Percentiles rank a stretch among this genome's conserved stretches.
These are phyloP conservation scores for Russula griseocarnosa DNA, from an alignment of 768 basidiomycete species.

Conservation along the genomic window DNA sequence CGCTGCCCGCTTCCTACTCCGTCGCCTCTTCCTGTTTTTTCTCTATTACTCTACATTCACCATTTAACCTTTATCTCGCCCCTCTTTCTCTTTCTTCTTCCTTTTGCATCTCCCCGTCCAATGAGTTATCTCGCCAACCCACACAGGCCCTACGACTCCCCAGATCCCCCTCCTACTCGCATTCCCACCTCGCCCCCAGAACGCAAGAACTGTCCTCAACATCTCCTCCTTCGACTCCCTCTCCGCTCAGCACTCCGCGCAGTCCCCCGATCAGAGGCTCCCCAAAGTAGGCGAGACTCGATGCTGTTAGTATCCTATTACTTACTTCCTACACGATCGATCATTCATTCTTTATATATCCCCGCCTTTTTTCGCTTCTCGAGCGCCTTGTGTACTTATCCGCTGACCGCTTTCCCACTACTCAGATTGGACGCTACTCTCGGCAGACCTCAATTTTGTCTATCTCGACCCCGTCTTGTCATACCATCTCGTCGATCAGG, in stretches of 20 bases:
- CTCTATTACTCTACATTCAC: conserved; percentile 25
- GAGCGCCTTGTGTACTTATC: conserved; percentile 29
- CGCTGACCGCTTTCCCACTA: conserved; percentile 28
- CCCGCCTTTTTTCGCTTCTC: conserved; percentile 35
- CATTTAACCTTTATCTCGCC: conserved; percentile 16
- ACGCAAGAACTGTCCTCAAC: conserved; percentile 29
- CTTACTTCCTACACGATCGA: conserved; percentile 31
- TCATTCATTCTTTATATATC: conserved; percentile 42
- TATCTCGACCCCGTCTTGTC: conserved; percentile 81
- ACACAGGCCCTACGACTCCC: conserved; percentile 33
- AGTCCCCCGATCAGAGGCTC: conserved; percentile 33
- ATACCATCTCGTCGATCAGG: conserved; percentile 66
- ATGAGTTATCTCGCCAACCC: conserved; percentile 37
- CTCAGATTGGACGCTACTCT: conserved; percentile 78
- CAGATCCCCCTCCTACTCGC: conserved; percentile 32
- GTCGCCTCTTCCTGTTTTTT: conserved; percentile 21
- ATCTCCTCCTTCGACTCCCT: conserved; percentile 37
- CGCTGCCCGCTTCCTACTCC: conserved; percentile 26
- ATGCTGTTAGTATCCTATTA: conserved; percentile 54
- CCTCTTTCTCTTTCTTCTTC: conserved; percentile 8
- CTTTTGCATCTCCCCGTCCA: conserved; percentile 20
- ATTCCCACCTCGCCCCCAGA: conserved; percentile 25
- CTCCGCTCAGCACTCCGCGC: conserved; percentile 35
- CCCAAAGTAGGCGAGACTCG: conserved; percentile 60
- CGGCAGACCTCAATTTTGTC: conserved; percentile 70